Percentiles rank a stretch among this genome's conserved stretches.
Evolutionary conservation across 768 basidiomycete species (phyloP).

Genomic region (Leccinum obscurum): DNA sequence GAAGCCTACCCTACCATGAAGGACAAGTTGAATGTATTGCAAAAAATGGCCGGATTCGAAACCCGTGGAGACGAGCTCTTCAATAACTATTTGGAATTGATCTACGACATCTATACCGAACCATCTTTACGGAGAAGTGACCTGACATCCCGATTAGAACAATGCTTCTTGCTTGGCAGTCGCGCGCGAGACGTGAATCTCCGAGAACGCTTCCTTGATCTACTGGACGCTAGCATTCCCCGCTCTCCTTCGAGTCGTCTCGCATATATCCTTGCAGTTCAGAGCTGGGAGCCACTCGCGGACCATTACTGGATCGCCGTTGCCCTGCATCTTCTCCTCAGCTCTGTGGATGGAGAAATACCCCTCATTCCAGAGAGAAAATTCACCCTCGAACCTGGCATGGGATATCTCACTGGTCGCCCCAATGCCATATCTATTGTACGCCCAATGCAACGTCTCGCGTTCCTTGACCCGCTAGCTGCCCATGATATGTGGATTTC

Average conservation of each 20-base stretch:
- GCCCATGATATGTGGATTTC: slow-evolving; percentile 88
- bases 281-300: slow-evolving; percentile 91
- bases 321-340: slow-evolving; percentile 85
- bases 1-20: slow-evolving; percentile 91
- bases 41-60: slow-evolving; percentile 87
- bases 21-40: slow-evolving; percentile 88
- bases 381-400: slow-evolving; percentile 33
- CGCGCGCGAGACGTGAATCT: slow-evolving; percentile 76
- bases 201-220: slow-evolving; percentile 84
- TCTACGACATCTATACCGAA: slow-evolving; percentile 93
- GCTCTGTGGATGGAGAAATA: slow-evolving; percentile 54
- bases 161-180: slow-evolving; percentile 90
- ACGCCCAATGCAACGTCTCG: slow-evolving; percentile 76
- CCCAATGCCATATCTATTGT: slow-evolving; percentile 55
- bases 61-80: slow-evolving; percentile 71
- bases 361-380: slow-evolving; percentile 44
- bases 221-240: slow-evolving; percentile 87
- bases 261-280: slow-evolving; percentile 88
- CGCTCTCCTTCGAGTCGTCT: slow-evolving; percentile 78
- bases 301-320: slow-evolving; percentile 95
- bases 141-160: slow-evolving; percentile 89
- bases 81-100: slow-evolving; percentile 81
- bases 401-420: slow-evolving; percentile 41
- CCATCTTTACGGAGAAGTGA: slow-evolving; percentile 86
- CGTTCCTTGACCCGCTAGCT: slow-evolving; percentile 74